Evolutionary conservation across 2,329 filamentous ascomycete species (phyloP).

Genomic region (Fusarium denticulatum): DNA sequence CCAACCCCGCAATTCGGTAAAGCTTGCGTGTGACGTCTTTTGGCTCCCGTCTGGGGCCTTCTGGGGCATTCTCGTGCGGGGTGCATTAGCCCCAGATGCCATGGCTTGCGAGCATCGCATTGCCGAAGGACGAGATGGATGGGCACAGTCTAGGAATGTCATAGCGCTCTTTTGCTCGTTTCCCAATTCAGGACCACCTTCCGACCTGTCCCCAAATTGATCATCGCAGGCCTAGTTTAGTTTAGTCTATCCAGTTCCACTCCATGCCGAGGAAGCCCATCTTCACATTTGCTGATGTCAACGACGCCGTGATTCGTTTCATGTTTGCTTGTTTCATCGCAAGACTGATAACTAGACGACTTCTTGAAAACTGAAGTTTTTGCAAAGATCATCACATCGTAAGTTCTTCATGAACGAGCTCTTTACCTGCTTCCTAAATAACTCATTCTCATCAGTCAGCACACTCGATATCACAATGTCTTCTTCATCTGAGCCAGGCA

Average conservation of each 20-base stretch:
- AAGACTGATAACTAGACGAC: constrained; percentile 4
- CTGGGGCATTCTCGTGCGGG: constrained; percentile 13
- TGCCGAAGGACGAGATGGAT: neutral
- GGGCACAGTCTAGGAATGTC: neutral
- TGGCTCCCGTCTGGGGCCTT: neutral
- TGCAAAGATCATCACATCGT: neutral
- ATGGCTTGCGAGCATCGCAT: constrained; percentile 25
- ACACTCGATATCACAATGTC: constrained; percentile 26
- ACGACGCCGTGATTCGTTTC: neutral
- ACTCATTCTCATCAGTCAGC: constrained; percentile 5
- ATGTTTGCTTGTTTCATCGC: neutral
- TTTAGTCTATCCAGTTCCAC: neutral
- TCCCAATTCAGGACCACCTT: constrained; percentile 33
- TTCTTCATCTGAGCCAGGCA: constrained; percentile 18
- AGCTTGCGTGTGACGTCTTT: constrained; percentile 5
- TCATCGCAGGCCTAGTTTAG: neutral
- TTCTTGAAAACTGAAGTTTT: neutral
- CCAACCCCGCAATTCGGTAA: neutral
- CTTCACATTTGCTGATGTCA: neutral
- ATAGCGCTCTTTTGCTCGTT: neutral
- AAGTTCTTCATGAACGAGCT: neutral
- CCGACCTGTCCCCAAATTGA: constrained; percentile 19
- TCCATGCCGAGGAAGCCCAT: neutral
- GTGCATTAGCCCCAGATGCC: constrained; percentile 21
- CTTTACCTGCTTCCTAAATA: neutral